Conservation (phyloP, 2,329 filamentous ascomycete species). For the Verticillium nonalfalfae region DNA sequence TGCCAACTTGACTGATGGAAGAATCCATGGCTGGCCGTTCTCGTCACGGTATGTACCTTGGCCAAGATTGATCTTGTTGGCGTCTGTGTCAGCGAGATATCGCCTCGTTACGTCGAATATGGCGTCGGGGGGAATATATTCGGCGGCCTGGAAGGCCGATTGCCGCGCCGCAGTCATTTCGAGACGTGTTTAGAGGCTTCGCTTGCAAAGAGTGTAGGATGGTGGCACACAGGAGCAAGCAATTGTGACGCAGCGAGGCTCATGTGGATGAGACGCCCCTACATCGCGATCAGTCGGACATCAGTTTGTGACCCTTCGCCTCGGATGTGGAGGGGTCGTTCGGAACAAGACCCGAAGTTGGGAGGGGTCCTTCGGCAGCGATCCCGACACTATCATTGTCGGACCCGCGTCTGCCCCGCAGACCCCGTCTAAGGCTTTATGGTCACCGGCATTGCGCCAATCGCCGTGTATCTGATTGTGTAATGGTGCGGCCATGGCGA, state of each 20-base stretch:
- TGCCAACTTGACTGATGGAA: slow-evolving; percentile 26
- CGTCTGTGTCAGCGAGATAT: slow-evolving; percentile 20
- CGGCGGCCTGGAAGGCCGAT: slow-evolving; percentile 14
- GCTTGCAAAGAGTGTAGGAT: background rate
- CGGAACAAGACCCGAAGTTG: background rate
- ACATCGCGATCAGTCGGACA: too few relatives aligned
- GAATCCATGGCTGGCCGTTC: slow-evolving; percentile 27
- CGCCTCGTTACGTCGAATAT: slow-evolving; percentile 26
- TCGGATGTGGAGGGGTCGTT: background rate
- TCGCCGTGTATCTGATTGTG: background rate
- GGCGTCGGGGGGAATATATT: slow-evolving; percentile 20
- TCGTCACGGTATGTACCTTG: slow-evolving; percentile 31
- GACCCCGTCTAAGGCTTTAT: background rate
- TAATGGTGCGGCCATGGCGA: background rate
- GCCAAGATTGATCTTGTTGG: slow-evolving; percentile 30
- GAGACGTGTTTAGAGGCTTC: background rate
- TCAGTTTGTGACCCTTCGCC: background rate
- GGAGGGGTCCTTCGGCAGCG: background rate
- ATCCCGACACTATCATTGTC: background rate
- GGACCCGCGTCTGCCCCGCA: background rate
- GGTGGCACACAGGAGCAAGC: too few relatives aligned
- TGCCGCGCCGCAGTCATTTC: slow-evolving; percentile 5
- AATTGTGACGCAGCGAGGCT: too few relatives aligned
- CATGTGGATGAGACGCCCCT: too few relatives aligned
- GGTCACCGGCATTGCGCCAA: background rate